Conservation (phyloP, 73 alveolate genomes). For the Breviolum minutum region DNA sequence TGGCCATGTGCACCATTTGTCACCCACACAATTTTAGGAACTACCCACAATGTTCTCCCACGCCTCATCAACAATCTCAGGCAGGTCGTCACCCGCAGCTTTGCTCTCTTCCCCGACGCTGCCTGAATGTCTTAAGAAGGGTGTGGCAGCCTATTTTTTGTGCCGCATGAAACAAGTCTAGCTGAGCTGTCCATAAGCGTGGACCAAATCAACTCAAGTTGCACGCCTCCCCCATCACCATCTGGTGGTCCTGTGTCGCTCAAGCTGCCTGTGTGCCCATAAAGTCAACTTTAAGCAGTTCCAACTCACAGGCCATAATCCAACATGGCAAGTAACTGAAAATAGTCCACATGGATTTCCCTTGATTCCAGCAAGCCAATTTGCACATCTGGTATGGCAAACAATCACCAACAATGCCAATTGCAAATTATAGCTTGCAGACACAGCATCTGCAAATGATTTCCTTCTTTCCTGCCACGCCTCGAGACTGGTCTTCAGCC, state of each 20-base stretch:
- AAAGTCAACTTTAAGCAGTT: too few species aligned
- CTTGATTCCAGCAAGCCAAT: too few species aligned
- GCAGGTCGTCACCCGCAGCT: conserved; percentile 17
- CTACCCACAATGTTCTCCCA: background rate
- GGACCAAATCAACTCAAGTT: background rate
- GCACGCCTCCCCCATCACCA: conserved; percentile 36
- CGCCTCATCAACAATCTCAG: conserved; percentile 27
- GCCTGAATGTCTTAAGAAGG: background rate
- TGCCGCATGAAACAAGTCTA: background rate
- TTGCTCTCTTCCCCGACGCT: conserved; percentile 39
- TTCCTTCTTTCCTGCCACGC: background rate
- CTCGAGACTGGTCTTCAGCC: conserved; percentile 68
- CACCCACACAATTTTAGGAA: background rate
- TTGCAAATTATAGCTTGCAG: too few species aligned
- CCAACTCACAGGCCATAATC: too few species aligned
- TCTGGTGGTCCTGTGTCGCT: conserved; percentile 43
- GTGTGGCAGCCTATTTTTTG: background rate
- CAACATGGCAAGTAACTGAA: too few species aligned
- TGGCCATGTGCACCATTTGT: background rate
- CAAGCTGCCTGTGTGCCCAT: conserved; percentile 5
- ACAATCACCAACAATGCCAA: too few species aligned
- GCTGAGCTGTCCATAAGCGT: background rate
- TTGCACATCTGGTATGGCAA: too few species aligned
- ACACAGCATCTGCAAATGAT: background rate
- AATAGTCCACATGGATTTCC: too few species aligned